Percentiles rank a stretch among this genome's conserved stretches.
These are phyloP conservation scores for Suhomyces sp. DNA, from an alignment of 805 yeast species.

Conservation along the genomic window DNA sequence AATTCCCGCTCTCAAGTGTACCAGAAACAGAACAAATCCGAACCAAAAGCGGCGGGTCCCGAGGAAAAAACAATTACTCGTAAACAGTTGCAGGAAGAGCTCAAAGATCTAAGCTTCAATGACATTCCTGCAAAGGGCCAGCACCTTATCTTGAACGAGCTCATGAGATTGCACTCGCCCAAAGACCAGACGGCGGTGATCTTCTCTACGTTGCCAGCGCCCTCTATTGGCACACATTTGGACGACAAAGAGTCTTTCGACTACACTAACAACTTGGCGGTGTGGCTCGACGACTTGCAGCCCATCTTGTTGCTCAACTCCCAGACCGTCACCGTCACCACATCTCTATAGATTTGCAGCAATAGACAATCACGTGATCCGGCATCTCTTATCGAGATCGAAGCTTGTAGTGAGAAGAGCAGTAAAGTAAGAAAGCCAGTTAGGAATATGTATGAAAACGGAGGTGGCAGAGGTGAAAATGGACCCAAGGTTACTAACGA, in stretches of 20 bases:
- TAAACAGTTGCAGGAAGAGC: slow-evolving; percentile 37
- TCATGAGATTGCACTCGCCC: slow-evolving; percentile 66
- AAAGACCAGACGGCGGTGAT: slow-evolving; percentile 59
- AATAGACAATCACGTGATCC: not conserved
- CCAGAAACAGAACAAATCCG: slow-evolving; percentile 5
- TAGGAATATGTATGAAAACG: not conserved
- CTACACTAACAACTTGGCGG: slow-evolving; percentile 69
- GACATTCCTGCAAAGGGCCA: slow-evolving; percentile 92
- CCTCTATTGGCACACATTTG: slow-evolving; percentile 76
- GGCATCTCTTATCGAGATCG: not conserved
- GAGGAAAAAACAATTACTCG: slow-evolving; percentile 22
- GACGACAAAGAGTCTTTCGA: slow-evolving; percentile 66
- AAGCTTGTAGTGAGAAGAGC: not conserved
- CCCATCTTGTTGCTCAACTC: slow-evolving; percentile 83
- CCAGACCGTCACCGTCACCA: slow-evolving; percentile 93
- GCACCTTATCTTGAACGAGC: slow-evolving; percentile 80
- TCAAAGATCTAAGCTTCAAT: slow-evolving; percentile 55
- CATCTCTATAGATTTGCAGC: slow-evolving; percentile 57
- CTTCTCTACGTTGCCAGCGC: slow-evolving; percentile 89
- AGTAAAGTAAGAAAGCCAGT: not conserved
- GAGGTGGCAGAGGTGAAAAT: not conserved
- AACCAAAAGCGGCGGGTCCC: not conserved
- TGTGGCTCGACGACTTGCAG: slow-evolving; percentile 81
- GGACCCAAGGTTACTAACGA: slow-evolving; percentile 11
- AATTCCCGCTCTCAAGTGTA: slow-evolving; percentile 9